phyloP scores from a whole-genome alignment of 1,284 basidiomycete genomes.

The Fomitopsis schrenkii region DNA sequence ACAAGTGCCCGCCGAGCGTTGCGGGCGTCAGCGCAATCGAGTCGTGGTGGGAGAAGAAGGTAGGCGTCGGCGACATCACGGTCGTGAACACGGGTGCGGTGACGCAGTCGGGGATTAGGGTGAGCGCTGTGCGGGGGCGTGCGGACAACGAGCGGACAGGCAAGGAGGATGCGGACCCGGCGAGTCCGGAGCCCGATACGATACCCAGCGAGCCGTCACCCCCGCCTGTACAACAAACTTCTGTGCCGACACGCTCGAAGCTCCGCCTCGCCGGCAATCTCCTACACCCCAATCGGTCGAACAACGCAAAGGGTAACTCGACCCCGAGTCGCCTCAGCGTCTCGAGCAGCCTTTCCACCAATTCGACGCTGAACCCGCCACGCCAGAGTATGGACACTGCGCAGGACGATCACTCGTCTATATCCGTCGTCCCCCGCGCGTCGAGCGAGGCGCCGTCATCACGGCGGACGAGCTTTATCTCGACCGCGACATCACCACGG shows the following conservation, averaged over 20 bases:
- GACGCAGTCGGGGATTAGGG: conserved; percentile 17
- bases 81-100: conserved; percentile 17
- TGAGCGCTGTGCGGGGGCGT: conserved; percentile 20
- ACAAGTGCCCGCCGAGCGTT: conserved; percentile 56
- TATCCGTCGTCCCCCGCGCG: conserved; percentile 3
- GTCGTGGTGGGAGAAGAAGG: conserved; percentile 72
- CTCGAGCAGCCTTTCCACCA: neutral
- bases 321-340: neutral
- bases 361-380: conserved; percentile 9
- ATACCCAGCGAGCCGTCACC: neutral
- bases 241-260: conserved; percentile 19
- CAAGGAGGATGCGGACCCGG: conserved; percentile 16
- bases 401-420: conserved; percentile 11
- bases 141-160: conserved; percentile 14
- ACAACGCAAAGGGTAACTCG: conserved; percentile 5
- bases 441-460: conserved; percentile 22
- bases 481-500: conserved; percentile 8
- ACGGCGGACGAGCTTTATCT: conserved; percentile 10
- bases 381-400: conserved; percentile 20
- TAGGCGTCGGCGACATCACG: conserved; percentile 62
- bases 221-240: conserved; percentile 1
- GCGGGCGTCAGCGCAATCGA: conserved; percentile 50
- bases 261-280: conserved; percentile 20
- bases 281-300: conserved; percentile 18
- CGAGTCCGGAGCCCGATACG: neutral